These are phyloP conservation scores for Aspergillaceae sp. DNA, from an alignment of 2,329 filamentous ascomycete species.

Conservation along the genomic window DNA sequence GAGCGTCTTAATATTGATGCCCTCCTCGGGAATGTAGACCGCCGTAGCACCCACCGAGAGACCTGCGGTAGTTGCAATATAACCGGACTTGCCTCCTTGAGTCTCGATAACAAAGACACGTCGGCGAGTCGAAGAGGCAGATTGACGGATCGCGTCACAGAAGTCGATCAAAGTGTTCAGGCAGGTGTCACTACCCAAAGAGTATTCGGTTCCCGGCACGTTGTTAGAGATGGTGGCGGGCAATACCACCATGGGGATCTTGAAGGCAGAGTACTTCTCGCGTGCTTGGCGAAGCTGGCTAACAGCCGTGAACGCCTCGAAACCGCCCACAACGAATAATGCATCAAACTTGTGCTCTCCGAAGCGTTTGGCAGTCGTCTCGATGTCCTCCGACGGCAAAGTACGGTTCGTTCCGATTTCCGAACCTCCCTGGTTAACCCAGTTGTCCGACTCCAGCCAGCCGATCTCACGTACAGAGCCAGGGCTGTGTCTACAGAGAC, in stretches of 20 bases:
- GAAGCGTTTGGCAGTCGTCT: conserved; percentile 72
- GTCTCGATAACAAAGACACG: conserved; percentile 98
- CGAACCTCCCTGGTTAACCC: conserved; percentile 93
- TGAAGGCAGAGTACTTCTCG: conserved; percentile 69
- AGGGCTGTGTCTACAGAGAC: conserved; percentile 80
- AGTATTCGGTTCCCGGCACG: conserved; percentile 95
- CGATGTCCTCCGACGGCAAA: conserved; percentile 79
- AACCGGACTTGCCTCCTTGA: conserved; percentile 88
- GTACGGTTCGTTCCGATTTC: conserved; percentile 97
- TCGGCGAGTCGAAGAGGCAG: conserved; percentile 82
- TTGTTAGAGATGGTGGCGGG: conserved; percentile 99
- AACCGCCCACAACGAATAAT: conserved; percentile 85
- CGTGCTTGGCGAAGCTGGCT: conserved; percentile 78
- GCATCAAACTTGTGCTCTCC: conserved; percentile 82
- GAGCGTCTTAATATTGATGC: conserved; percentile 87
- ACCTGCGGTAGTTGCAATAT: conserved; percentile 83
- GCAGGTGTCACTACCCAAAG: conserved; percentile 90
- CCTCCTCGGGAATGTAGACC: conserved; percentile 95
- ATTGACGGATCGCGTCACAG: conserved; percentile 96
- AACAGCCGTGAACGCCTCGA: conserved; percentile 90
- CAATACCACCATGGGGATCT: conserved; percentile 83
- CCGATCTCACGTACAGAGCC: conserved; percentile 76
- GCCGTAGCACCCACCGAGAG: conserved; percentile 85
- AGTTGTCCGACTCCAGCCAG: conserved; percentile 90
- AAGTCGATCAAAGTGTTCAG: conserved; percentile 91